Evolutionary conservation across 768 basidiomycete genomes (phyloP), one percentile per base, ranked within the genome.

Genomic region (Trametes meyenii): DNA sequence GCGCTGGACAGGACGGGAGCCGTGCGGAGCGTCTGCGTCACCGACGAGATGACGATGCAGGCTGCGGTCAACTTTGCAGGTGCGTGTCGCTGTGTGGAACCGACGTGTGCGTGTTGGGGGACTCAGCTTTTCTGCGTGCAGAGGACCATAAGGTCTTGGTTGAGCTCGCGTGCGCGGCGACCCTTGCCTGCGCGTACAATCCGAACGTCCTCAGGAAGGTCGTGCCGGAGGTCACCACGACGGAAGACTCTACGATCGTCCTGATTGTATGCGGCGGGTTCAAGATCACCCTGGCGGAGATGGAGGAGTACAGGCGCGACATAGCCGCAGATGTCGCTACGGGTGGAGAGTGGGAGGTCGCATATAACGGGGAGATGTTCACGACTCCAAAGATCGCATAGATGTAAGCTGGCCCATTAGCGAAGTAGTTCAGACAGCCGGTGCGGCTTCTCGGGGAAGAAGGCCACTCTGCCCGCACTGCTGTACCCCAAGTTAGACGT

Each of bases 61-160:
- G 76, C 84, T 7, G 79, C 82, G 3, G 69, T 74, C 21, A 66
- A 65, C 12, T 89, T 92, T 66, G 83, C 85, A 65, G 81, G 90
- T 90, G 29, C 29, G 29, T 8, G 3, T 33, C 8, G 67, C 29
- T 33, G n/a, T 33, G 8, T 8, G 29, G 8, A 33, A 33, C 8
- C 29, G 8, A 33, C 29, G 29, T 65, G 82, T 68, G 11, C n/a
- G 12, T 12, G 3, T 12, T 6, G 39, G 8, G 26, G n/a, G n/a
- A 16, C 54, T 39, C 26, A 50, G 29, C 14, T 21, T 11, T 42
- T 11, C 58, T 39, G 21, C 26, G 55, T 33, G 50, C 65, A 89
- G 90, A 89, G 63, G 88, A 90, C 62, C 90, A 92, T 69, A 90
- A 89, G 72, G 75, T 85, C 58, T 76, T 92, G 26, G 83, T 89